Conservation (phyloP, 2,329 filamentous ascomycete species). For the Trichoderma aggressivum region DNA sequence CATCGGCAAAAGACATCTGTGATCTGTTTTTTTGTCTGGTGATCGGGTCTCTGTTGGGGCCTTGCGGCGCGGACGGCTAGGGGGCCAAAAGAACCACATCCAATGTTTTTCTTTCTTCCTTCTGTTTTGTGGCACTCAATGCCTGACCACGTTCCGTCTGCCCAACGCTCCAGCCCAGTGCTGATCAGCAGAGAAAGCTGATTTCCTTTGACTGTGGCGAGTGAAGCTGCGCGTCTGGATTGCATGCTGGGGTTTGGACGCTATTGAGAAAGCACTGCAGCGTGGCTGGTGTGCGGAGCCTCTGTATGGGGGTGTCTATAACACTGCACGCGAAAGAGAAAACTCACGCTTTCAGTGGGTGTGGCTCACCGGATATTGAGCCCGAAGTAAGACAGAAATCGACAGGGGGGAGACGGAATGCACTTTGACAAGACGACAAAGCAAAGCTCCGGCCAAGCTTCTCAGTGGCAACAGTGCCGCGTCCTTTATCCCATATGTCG, state of each 20-base stretch:
- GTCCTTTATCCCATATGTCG: neutral
- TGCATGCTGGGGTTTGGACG: neutral
- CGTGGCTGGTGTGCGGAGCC: slow-evolving; percentile 10
- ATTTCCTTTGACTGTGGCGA: slow-evolving; percentile 5
- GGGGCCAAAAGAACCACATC: neutral
- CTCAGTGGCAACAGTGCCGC: neutral
- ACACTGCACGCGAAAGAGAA: neutral
- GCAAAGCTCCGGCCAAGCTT: neutral
- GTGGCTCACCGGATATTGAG: slow-evolving; percentile 17
- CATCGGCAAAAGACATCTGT: slow-evolving; percentile 14
- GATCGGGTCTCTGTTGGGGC: neutral
- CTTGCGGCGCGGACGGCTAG: neutral
- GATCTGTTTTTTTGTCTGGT: slow-evolving; percentile 6
- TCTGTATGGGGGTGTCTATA: slow-evolving; percentile 9
- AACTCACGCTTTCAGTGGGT: neutral
- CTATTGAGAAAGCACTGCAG: slow-evolving; percentile 1
- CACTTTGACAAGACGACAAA: neutral
- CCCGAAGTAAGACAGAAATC: slow-evolving; percentile 6
- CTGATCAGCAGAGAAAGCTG: neutral
- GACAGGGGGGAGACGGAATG: neutral
- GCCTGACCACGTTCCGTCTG: neutral
- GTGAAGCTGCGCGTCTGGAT: slow-evolving; percentile 14
- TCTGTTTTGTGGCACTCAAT: neutral
- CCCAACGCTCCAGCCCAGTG: neutral
- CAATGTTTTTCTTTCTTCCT: neutral